Evolutionary conservation across 768 basidiomycete genomes (phyloP).

Genomic region (Trametes meyenii): DNA sequence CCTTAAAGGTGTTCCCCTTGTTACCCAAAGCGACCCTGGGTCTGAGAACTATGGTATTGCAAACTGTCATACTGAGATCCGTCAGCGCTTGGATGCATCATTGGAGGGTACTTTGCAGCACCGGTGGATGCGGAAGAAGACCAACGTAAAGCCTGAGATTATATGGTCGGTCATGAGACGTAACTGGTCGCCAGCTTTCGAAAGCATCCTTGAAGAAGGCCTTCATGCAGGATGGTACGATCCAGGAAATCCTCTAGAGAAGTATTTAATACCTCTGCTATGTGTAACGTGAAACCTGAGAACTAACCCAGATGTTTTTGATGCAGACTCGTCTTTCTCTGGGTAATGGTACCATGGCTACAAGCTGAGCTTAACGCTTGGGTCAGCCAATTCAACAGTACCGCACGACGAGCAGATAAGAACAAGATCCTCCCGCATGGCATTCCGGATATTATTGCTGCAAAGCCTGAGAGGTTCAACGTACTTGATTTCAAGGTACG

Average conservation of each 20-base stretch:
- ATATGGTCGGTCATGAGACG: constrained; percentile 41
- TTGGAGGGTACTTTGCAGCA: constrained; percentile 20
- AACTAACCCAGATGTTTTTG: too few species aligned
- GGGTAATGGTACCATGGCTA: constrained; percentile 20
- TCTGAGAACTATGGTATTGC: constrained; percentile 49
- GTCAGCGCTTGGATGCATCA: constrained; percentile 44
- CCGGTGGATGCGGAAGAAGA: constrained; percentile 33
- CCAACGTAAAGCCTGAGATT: constrained; percentile 48
- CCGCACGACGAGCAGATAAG: background rate
- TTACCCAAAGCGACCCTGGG: constrained; percentile 49
- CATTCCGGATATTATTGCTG: background rate
- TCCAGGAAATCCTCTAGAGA: constrained; percentile 28
- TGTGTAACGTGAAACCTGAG: background rate
- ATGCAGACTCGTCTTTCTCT: constrained; percentile 17
- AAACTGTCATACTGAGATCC: constrained; percentile 44
- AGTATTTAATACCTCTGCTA: constrained; percentile 21
- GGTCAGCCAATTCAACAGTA: background rate
- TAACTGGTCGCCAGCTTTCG: constrained; percentile 40
- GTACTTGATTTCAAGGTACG: background rate
- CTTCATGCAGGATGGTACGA: constrained; percentile 37
- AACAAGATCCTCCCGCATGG: constrained; percentile 4
- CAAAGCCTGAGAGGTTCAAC: background rate
- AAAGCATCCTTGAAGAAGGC: constrained; percentile 38
- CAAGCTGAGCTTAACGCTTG: constrained; percentile 19
- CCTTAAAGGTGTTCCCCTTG: constrained; percentile 29